These are phyloP conservation scores for Pontederia paniculata DNA, from an alignment of 176 grass and related monocot genomes.

Conservation along the genomic window DNA sequence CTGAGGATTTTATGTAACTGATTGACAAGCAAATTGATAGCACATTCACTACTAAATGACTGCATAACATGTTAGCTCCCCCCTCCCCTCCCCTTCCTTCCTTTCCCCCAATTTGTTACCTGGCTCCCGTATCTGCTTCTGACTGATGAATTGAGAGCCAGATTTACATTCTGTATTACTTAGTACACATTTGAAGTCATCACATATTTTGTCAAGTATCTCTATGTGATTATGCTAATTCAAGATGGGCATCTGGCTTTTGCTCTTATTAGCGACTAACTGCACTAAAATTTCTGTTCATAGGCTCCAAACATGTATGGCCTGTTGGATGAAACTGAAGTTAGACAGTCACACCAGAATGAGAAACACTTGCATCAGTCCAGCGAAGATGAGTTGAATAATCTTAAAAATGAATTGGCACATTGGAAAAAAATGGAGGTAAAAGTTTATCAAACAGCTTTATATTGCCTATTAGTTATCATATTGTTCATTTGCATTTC, in stretches of 20 bases:
- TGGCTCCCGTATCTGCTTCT: no score
- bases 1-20: no score
- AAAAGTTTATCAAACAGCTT: slow-evolving; percentile 18
- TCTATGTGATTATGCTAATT: neutral
- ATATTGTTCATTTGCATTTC: slow-evolving; percentile 16
- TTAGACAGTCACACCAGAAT: slow-evolving; percentile 60
- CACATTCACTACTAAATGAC: no score
- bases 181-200: no score
- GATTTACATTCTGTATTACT: no score
- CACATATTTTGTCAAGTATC: no score
- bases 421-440: slow-evolving; percentile 99
- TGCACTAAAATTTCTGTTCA: neutral
- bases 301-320: slow-evolving; percentile 44
- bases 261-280: neutral
- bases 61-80: no score
- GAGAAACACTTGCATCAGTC: slow-evolving; percentile 66
- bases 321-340: slow-evolving; percentile 37
- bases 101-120: no score
- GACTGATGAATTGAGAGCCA: no score
- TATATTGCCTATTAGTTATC: slow-evolving; percentile 14
- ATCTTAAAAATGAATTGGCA: slow-evolving; percentile 77
- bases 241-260: neutral
- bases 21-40: no score
- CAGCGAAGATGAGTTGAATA: slow-evolving; percentile 55
- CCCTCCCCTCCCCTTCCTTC: no score